These are phyloP conservation scores for Coemansia sp. DNA, from an alignment of 192 early-diverging fungal genomes.

Conservation along the genomic window DNA sequence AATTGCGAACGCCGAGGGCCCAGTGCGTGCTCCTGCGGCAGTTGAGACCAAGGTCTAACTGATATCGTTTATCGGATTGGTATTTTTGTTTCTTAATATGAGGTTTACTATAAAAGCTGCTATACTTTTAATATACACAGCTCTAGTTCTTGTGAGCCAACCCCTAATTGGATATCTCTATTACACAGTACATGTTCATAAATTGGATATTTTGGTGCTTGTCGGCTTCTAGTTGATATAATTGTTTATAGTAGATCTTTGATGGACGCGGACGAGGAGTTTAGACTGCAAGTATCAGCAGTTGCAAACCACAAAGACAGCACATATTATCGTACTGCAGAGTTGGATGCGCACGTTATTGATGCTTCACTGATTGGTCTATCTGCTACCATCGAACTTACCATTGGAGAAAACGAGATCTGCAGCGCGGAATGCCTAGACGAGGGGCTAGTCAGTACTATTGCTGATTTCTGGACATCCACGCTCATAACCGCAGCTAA, in stretches of 20 bases:
- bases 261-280: constrained; percentile 5
- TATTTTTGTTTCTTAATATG: no score
- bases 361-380: constrained; percentile 2
- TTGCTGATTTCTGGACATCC: constrained; percentile 49
- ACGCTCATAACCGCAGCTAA: constrained; percentile 30
- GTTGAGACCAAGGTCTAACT: constrained; percentile 50
- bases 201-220: no score
- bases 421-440: constrained; percentile 18
- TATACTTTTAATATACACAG: background rate
- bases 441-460: constrained; percentile 34
- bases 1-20: constrained; percentile 16
- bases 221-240: no score
- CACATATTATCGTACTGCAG: constrained; percentile 39
- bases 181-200: no score
- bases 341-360: constrained; percentile 11
- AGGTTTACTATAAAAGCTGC: constrained; percentile 1
- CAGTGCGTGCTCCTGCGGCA: constrained; percentile 20
- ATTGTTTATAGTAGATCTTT: background rate
- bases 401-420: constrained; percentile 3
- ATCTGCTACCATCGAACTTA: constrained; percentile 12
- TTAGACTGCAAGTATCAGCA: constrained; percentile 3
- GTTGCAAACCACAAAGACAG: constrained; percentile 23
- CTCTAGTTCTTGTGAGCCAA: no score
- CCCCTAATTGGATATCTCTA: no score
- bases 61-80: background rate